phyloP scores from a whole-genome alignment of 2,329 filamentous ascomycete genomes.

The Acephala macrosclerotiorum region DNA sequence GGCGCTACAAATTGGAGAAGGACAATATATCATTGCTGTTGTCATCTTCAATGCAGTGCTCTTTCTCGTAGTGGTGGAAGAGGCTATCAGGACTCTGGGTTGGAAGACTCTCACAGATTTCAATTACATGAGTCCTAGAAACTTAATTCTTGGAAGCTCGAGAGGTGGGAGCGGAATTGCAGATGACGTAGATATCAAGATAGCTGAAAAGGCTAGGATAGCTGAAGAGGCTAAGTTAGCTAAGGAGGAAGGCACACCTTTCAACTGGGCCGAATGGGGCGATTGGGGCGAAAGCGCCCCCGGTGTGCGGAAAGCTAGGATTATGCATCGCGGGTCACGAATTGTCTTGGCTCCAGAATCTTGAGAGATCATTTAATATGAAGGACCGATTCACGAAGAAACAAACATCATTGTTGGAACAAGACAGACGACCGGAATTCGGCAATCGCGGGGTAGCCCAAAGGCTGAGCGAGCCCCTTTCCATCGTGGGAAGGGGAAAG shows the following conservation, averaged over 20 bases:
- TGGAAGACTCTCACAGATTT: slow-evolving; percentile 16
- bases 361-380: too few species aligned
- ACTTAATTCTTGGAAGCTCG: slow-evolving; percentile 11
- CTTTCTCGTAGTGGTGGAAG: slow-evolving; percentile 14
- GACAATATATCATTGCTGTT: slow-evolving; percentile 12
- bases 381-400: too few species aligned
- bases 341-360: neutral
- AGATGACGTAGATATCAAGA: neutral
- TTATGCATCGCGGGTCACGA: neutral
- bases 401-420: too few species aligned
- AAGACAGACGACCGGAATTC: too few species aligned
- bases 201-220: neutral
- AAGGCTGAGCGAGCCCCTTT: too few species aligned
- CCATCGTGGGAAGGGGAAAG: too few species aligned
- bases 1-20: slow-evolving; percentile 15
- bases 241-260: too few species aligned
- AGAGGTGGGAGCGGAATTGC: neutral
- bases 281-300: neutral
- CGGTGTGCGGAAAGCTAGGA: neutral
- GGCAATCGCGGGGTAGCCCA: too few species aligned
- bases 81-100: slow-evolving; percentile 14
- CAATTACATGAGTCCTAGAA: slow-evolving; percentile 12
- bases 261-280: too few species aligned
- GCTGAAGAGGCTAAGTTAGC: too few species aligned
- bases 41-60: slow-evolving; percentile 11